Percentiles rank a stretch among this genome's conserved stretches.
These are phyloP conservation scores for Neoscytalidium dimidiatum DNA, from an alignment of 2,329 filamentous ascomycete species.

Conservation along the genomic window DNA sequence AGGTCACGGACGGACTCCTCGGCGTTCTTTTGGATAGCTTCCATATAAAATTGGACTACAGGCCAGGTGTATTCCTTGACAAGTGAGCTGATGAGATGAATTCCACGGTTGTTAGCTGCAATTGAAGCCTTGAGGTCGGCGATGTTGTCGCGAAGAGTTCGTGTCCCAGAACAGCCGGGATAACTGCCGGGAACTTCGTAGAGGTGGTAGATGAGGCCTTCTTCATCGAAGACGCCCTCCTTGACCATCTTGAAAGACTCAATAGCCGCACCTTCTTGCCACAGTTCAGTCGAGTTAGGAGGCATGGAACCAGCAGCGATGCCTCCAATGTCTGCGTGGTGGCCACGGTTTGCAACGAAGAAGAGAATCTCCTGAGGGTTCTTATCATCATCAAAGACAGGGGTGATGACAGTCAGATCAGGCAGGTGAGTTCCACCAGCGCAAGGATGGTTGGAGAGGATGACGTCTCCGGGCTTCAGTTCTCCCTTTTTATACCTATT, in stretches of 20 bases:
- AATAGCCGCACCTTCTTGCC: slow-evolving; percentile 51
- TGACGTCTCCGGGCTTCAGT: slow-evolving; percentile 30
- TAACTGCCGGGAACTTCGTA: slow-evolving; percentile 31
- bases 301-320: slow-evolving; percentile 31
- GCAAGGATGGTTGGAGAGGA: slow-evolving; percentile 31
- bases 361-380: slow-evolving; percentile 27
- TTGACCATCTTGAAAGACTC: slow-evolving; percentile 44
- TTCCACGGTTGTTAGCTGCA: slow-evolving; percentile 37
- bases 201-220: slow-evolving; percentile 31
- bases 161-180: slow-evolving; percentile 34
- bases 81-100: slow-evolving; percentile 38
- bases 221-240: slow-evolving; percentile 40
- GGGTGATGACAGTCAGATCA: slow-evolving; percentile 31
- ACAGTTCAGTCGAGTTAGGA: slow-evolving; percentile 49
- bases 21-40: slow-evolving; percentile 39
- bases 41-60: slow-evolving; percentile 45
- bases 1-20: slow-evolving; percentile 37
- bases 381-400: slow-evolving; percentile 28
- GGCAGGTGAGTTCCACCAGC: slow-evolving; percentile 34
- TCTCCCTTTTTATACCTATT: slow-evolving; percentile 24
- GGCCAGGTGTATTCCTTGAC: slow-evolving; percentile 38
- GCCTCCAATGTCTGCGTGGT: slow-evolving; percentile 34
- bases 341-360: slow-evolving; percentile 31
- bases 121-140: slow-evolving; percentile 38
- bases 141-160: slow-evolving; percentile 38